phyloP scores from a whole-genome alignment of 345 rosid genomes.

The Heritiera fomes region DNA sequence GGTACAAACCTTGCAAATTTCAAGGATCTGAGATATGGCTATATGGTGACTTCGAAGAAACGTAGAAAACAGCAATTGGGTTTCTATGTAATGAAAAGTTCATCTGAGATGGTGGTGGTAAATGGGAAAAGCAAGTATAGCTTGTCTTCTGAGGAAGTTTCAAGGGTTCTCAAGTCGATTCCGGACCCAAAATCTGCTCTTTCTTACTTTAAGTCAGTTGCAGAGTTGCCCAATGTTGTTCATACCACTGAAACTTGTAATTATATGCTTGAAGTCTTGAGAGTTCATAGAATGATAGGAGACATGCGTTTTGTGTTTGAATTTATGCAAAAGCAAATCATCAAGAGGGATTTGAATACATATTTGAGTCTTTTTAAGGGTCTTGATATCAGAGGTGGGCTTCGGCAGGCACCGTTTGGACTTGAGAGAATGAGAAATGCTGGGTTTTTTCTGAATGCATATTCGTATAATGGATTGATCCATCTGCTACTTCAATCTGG shows the following conservation, averaged over 20 bases:
- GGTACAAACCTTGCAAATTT: neutral
- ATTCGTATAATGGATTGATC: constrained; percentile 80
- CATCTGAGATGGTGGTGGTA: constrained; percentile 31
- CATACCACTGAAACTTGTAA: constrained; percentile 76
- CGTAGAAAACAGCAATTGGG: constrained; percentile 34
- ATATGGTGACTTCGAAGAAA: constrained; percentile 39
- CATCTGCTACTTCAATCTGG: constrained; percentile 70
- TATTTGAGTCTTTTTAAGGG: constrained; percentile 63
- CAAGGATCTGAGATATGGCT: constrained; percentile 18
- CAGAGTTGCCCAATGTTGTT: constrained; percentile 42
- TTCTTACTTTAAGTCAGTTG: constrained; percentile 62
- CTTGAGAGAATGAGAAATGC: constrained; percentile 61
- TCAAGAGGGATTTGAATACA: constrained; percentile 60
- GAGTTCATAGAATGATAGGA: constrained; percentile 52
- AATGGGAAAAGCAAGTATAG: constrained; percentile 34
- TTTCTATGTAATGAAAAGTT: constrained; percentile 39
- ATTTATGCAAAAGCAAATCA: constrained; percentile 77
- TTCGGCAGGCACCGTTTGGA: constrained; percentile 54
- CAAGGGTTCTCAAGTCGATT: constrained; percentile 47
- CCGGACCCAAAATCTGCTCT: constrained; percentile 58
- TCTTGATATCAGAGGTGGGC: constrained; percentile 60
- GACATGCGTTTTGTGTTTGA: constrained; percentile 75
- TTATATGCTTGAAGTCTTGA: constrained; percentile 74
- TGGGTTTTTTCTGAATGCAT: constrained; percentile 71
- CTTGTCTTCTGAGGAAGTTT: constrained; percentile 52